These are phyloP conservation scores for Podospora australis DNA, from an alignment of 495 filamentous ascomycete species.

Conservation along the genomic window DNA sequence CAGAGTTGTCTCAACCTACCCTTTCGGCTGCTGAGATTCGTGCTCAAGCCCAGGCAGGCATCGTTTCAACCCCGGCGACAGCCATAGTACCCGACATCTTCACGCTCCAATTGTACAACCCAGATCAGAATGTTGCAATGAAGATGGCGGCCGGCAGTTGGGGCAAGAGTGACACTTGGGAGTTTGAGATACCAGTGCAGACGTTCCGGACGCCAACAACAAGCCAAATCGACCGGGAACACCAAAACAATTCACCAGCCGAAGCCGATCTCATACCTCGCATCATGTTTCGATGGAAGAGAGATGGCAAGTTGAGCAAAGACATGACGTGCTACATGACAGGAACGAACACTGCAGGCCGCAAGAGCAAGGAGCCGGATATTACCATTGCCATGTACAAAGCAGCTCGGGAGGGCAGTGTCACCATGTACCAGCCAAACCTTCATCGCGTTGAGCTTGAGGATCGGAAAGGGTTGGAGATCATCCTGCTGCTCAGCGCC, in stretches of 20 bases:
- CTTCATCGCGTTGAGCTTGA: conserved; percentile 85
- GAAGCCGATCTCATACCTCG: conserved; percentile 67
- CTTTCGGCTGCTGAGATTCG: conserved; percentile 75
- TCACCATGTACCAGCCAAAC: conserved; percentile 92
- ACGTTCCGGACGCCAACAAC: conserved; percentile 74
- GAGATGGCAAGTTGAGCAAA: conserved; percentile 73
- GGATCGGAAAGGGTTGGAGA: conserved; percentile 87
- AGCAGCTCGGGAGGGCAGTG: conserved; percentile 32
- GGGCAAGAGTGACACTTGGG: conserved; percentile 73
- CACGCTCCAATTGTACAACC: conserved; percentile 84
- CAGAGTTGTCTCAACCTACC: conserved; percentile 75
- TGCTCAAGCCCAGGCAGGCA: conserved; percentile 52
- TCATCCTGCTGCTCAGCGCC: conserved; percentile 75
- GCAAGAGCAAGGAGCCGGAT: conserved; percentile 83
- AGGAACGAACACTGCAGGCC: conserved; percentile 64
- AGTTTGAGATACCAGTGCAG: conserved; percentile 86
- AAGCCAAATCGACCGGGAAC: conserved; percentile 69
- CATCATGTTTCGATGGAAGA: conserved; percentile 84
- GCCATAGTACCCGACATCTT: conserved; percentile 74
- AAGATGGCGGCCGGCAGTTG: conserved; percentile 66
- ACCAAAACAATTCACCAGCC: conserved; percentile 58
- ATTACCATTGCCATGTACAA: conserved; percentile 85
- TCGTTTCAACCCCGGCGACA: conserved; percentile 61
- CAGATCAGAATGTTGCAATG: conserved; percentile 73
- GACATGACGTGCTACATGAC: conserved; percentile 77